Conservation (phyloP, 2,329 filamentous ascomycete species). For the Eutypella sp. region DNA sequence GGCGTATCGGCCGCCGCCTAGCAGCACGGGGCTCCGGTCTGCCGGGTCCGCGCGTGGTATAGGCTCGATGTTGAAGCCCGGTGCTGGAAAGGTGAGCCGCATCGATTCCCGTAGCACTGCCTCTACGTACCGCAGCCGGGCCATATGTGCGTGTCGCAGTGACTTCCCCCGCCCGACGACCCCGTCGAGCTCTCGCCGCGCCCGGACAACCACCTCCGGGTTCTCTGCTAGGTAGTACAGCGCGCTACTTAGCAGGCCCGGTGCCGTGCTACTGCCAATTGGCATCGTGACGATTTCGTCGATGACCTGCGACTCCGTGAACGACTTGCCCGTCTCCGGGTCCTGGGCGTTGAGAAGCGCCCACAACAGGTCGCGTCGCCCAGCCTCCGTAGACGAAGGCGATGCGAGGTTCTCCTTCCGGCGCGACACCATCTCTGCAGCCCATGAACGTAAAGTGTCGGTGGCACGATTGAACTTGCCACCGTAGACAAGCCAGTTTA, state of each 20-base stretch:
- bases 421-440: slow-evolving; percentile 50
- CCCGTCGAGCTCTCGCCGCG: slow-evolving; percentile 32
- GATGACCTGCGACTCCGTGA: slow-evolving; percentile 56
- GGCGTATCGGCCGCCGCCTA: slow-evolving; percentile 45
- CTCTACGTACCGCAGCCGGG: not conserved
- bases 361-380: slow-evolving; percentile 55
- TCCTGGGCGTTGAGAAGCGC: slow-evolving; percentile 56
- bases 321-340: slow-evolving; percentile 52
- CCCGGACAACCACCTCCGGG: slow-evolving; percentile 28
- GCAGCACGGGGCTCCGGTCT: slow-evolving; percentile 39
- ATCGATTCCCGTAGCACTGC: slow-evolving; percentile 36
- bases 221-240: slow-evolving; percentile 50
- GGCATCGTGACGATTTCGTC: slow-evolving; percentile 67
- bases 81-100: slow-evolving; percentile 49
- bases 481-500: slow-evolving; percentile 49
- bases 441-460: slow-evolving; percentile 49
- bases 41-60: slow-evolving; percentile 31
- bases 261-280: slow-evolving; percentile 49
- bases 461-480: slow-evolving; percentile 51
- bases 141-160: not conserved
- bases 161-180: slow-evolving; percentile 39
- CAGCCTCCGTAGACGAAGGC: not conserved
- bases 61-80: slow-evolving; percentile 50
- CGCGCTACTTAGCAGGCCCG: slow-evolving; percentile 38
- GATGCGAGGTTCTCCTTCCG: slow-evolving; percentile 49